Evolutionary conservation across 2,329 filamentous ascomycete genomes (phyloP), one percentile per base, ranked within the genome.

Genomic region (Immersiporthe knoxdaviesiana): DNA sequence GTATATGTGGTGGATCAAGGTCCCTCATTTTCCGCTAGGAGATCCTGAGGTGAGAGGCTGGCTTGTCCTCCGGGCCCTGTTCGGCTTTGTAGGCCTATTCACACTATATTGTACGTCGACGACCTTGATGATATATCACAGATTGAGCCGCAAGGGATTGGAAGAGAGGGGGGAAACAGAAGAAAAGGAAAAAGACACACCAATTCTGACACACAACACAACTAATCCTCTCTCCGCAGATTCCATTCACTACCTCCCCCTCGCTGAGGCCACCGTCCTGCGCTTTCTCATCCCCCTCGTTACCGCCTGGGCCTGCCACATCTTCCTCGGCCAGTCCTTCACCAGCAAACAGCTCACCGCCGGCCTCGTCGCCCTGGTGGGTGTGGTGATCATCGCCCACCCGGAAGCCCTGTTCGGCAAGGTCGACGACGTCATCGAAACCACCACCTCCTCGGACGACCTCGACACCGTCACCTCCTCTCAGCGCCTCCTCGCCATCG

Each of bases 221-320:
- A 35, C 37, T n/a, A n/a, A n/a, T n/a, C 37, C 37, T 12, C 37
- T 18, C 3, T n/a, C 1, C 10, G 3, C 85, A 81, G 79, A 83
- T 41, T 80, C 80, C 0, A 76, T 82, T 0, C 84, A 91, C 32
- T 94, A 93, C 72, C 85, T 96, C 0, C 90, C 92, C 1, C 84
- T 96, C 1, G 89, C 91, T 1, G 92, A 96, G 76, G 91, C 92
- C 1, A 93, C 91, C 0, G 91, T 94, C 32, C 89, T 96, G 44
- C 93, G 91, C 8, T 96, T 95, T 77, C 84, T 96, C 3, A 86
- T 91, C 0, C 92, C 92, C 0, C 90, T 90, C 10, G 82, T 93
- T 12, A 89, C 91, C 10, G 91, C 81, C 1, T 78, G 82, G 84
- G 78, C 94, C 85, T 85, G 89, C 83, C 73, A 93, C 88, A 77